Conservation (phyloP, 768 basidiomycete genomes). For the Xerocomellus amylosporus region DNA sequence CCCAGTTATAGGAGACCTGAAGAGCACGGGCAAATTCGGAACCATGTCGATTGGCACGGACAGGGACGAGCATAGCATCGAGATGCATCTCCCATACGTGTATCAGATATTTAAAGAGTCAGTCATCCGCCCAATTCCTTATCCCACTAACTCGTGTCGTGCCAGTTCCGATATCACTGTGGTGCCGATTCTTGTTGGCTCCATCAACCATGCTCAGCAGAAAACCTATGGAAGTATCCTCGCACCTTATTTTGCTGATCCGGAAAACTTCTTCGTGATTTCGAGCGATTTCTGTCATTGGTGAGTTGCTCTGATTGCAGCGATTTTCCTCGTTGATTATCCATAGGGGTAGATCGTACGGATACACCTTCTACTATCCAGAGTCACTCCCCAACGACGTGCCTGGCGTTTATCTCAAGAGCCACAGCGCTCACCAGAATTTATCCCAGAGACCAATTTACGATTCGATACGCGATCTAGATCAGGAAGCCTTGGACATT, state of each 20-base stretch:
- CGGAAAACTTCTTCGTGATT: conserved; percentile 83
- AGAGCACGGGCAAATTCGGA: conserved; percentile 48
- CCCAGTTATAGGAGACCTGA: conserved; percentile 17
- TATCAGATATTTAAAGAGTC: conserved; percentile 83
- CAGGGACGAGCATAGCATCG: conserved; percentile 94
- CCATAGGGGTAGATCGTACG: conserved; percentile 77
- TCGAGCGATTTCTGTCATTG: conserved; percentile 99
- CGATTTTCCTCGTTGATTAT: background rate
- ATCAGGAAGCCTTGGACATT: conserved; percentile 81
- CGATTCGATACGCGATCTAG: conserved; percentile 77
- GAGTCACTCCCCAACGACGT: conserved; percentile 47
- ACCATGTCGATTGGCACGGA: conserved; percentile 66
- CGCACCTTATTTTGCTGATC: conserved; percentile 73
- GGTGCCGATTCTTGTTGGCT: conserved; percentile 89
- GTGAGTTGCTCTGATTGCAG: conserved; percentile 40
- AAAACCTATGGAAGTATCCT: conserved; percentile 63
- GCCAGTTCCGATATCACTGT: conserved; percentile 70
- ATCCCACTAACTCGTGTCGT: conserved; percentile 2
- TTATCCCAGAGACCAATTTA: conserved; percentile 64
- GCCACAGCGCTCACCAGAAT: conserved; percentile 38
- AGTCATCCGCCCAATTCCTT: conserved; percentile 10
- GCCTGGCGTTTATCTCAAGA: conserved; percentile 50
- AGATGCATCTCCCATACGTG: conserved; percentile 95
- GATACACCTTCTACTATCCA: conserved; percentile 86
- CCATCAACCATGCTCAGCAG: conserved; percentile 61